A percentile compares a stretch with the other conserved stretches of the same genome.
phyloP scores from a whole-genome alignment of 75 land plant genomes.

The Cunninghamia lanceolata region DNA sequence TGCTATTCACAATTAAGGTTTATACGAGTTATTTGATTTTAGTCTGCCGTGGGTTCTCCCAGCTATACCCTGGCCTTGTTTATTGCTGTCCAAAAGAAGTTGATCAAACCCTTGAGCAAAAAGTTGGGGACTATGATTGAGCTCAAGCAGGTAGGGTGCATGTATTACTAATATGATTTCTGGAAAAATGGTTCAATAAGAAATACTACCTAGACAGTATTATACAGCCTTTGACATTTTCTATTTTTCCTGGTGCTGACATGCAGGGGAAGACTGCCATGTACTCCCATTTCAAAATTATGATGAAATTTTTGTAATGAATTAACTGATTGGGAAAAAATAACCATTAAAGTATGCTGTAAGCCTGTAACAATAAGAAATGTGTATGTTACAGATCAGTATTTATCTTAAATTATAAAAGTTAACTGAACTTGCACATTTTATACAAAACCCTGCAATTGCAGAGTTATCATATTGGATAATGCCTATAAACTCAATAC shows the following conservation, averaged over 20 bases:
- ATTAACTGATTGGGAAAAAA: too few species aligned
- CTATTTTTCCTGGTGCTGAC: neutral
- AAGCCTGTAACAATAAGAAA: too few species aligned
- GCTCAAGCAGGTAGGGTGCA: neutral
- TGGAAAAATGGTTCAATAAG: neutral
- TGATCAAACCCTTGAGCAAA: neutral
- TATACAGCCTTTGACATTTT: too few species aligned
- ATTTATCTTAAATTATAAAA: too few species aligned
- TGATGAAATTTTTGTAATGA: too few species aligned
- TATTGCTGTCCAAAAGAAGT: neutral
- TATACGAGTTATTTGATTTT: neutral
- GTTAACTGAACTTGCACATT: too few species aligned
- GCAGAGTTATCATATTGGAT: too few species aligned
- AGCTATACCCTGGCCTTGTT: neutral
- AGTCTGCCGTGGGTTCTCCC: neutral
- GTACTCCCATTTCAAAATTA: too few species aligned
- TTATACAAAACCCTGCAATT: too few species aligned
- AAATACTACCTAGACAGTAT: neutral
- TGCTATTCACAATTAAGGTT: neutral
- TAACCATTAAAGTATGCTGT: too few species aligned
- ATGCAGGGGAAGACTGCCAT: neutral
- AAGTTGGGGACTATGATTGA: neutral
- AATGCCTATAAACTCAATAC: too few species aligned
- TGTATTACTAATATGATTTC: neutral
- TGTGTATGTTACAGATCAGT: too few species aligned